Percentiles rank a stretch among this genome's conserved stretches.
These are phyloP conservation scores for Gracilaria gracilis DNA, from an alignment of 23 red algal species.

Conservation along the genomic window DNA sequence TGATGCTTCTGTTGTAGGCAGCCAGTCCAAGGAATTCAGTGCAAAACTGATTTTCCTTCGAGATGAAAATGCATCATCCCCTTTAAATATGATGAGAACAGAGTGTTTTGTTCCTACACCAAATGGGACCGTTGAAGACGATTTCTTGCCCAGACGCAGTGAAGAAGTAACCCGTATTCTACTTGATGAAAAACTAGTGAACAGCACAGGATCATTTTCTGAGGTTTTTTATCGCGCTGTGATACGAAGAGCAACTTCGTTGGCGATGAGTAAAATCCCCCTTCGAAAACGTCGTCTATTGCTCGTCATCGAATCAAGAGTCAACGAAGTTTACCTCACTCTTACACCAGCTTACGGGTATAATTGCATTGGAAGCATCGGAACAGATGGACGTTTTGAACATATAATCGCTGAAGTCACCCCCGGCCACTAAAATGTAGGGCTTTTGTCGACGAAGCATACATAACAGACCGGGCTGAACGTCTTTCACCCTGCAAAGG, in stretches of 20 bases:
- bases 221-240: conserved; percentile 47
- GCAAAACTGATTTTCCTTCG: conserved; percentile 10
- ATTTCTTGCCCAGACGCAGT: background rate
- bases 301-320: conserved; percentile 57
- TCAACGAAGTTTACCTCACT: conserved; percentile 59
- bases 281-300: conserved; percentile 57
- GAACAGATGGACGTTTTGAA: conserved; percentile 47
- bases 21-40: background rate
- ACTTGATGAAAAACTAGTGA: conserved; percentile 16
- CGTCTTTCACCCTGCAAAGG: conserved; percentile 48
- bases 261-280: conserved; percentile 23
- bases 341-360: conserved; percentile 58
- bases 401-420: conserved; percentile 56
- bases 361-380: conserved; percentile 50
- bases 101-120: background rate
- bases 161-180: conserved; percentile 45
- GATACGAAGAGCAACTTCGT: background rate
- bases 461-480: background rate
- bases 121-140: conserved; percentile 1
- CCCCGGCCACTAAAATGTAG: conserved; percentile 57
- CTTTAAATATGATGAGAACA: background rate
- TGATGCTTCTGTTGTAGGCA: conserved; percentile 17
- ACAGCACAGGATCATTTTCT: background rate
- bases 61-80: background rate
- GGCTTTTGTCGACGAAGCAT: background rate